phyloP scores from a whole-genome alignment of 2,329 filamentous ascomycete genomes.

The Rhynchosporium graminicola region DNA sequence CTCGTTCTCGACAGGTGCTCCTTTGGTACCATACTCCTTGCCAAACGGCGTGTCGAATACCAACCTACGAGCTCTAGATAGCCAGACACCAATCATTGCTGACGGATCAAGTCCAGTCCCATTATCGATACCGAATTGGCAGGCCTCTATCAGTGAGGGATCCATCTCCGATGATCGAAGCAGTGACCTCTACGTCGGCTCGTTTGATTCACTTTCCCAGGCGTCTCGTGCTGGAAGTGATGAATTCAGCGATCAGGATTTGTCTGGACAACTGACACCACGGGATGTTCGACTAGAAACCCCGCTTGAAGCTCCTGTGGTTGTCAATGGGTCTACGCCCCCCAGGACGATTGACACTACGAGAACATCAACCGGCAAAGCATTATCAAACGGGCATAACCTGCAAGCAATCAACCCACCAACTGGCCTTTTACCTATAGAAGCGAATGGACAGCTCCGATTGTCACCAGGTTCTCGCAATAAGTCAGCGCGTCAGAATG shows the following conservation, averaged over 20 bases:
- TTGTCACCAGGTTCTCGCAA: constrained; percentile 37
- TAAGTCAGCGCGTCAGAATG: constrained; percentile 35
- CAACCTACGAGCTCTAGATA: constrained; percentile 35
- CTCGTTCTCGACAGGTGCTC: constrained; percentile 37
- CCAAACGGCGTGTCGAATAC: constrained; percentile 35
- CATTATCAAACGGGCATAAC: constrained; percentile 19
- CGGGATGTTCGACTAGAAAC: constrained; percentile 28
- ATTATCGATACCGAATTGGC: constrained; percentile 36
- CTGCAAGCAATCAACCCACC: constrained; percentile 20
- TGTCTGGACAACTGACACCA: constrained; percentile 35
- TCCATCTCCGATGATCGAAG: constrained; percentile 33
- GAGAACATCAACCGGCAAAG: constrained; percentile 6
- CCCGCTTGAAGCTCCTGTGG: constrained; percentile 28
- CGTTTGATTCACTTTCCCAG: constrained; percentile 37
- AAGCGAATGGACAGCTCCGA: constrained; percentile 30
- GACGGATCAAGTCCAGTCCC: constrained; percentile 39
- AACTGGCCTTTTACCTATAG: constrained; percentile 28
- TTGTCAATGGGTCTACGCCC: constrained; percentile 36
- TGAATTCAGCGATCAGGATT: constrained; percentile 29
- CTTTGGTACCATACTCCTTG: constrained; percentile 26
- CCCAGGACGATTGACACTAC: constrained; percentile 16
- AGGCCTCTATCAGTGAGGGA: constrained; percentile 33
- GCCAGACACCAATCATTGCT: constrained; percentile 36
- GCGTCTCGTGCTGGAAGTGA: constrained; percentile 34
- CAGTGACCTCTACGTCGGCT: constrained; percentile 31